These are phyloP conservation scores for Calonectria multiphialidica DNA, from an alignment of 2,329 filamentous ascomycete species.

Conservation along the genomic window DNA sequence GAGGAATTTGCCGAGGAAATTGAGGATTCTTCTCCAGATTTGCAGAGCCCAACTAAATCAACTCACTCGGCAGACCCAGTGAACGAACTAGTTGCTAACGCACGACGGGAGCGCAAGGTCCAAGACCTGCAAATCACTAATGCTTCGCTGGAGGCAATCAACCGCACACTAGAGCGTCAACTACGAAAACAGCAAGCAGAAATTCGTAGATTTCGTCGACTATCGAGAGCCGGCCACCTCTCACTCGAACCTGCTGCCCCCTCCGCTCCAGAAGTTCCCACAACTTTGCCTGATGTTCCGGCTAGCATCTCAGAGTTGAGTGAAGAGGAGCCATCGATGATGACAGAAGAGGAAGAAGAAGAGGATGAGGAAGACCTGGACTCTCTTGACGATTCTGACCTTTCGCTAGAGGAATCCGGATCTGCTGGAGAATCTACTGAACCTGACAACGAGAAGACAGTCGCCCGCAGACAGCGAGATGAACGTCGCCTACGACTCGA, in stretches of 20 bases:
- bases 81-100: constrained; percentile 86
- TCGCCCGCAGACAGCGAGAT: constrained; percentile 74
- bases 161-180: constrained; percentile 90
- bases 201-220: constrained; percentile 84
- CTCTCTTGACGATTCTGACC: constrained; percentile 65
- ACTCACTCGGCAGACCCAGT: constrained; percentile 68
- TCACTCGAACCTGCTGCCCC: constrained; percentile 66
- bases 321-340: constrained; percentile 52
- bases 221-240: constrained; percentile 84
- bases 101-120: constrained; percentile 92
- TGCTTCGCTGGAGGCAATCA: constrained; percentile 93
- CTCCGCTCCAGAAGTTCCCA: constrained; percentile 58
- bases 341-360: constrained; percentile 51
- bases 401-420: constrained; percentile 54
- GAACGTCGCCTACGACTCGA: constrained; percentile 88
- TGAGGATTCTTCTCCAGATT: constrained; percentile 48
- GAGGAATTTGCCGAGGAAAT: constrained; percentile 61
- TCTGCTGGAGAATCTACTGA: constrained; percentile 52
- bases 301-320: constrained; percentile 63
- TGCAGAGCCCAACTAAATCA: constrained; percentile 71
- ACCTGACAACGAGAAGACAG: constrained; percentile 48
- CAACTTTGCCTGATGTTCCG: constrained; percentile 56
- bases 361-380: constrained; percentile 57
- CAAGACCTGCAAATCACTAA: constrained; percentile 97
- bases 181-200: constrained; percentile 92